Percentiles rank a stretch among this genome's conserved stretches.
These are phyloP conservation scores for Escovopsis sp. DNA, from an alignment of 2,329 filamentous ascomycete species.

Conservation along the genomic window DNA sequence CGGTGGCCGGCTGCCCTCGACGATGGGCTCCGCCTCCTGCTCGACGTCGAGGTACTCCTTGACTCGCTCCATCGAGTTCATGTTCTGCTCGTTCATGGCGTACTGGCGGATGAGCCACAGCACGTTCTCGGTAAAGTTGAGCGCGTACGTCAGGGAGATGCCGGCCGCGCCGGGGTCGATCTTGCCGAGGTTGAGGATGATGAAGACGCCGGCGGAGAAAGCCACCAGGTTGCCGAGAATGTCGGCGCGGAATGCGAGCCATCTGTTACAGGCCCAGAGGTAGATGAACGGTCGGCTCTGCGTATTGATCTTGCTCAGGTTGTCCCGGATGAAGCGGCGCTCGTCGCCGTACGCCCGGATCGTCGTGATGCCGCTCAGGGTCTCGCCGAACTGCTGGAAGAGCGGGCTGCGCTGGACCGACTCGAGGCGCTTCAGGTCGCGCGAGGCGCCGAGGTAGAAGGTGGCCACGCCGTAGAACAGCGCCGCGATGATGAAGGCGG, in stretches of 20 bases:
- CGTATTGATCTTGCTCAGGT: constrained; percentile 73
- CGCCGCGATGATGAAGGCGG: constrained; percentile 68
- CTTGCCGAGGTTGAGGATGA: constrained; percentile 65
- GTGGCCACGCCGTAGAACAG: constrained; percentile 72
- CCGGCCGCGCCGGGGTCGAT: constrained; percentile 87
- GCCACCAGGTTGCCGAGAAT: constrained; percentile 79
- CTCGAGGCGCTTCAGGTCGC: constrained; percentile 88
- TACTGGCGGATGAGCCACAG: constrained; percentile 93
- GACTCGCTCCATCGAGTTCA: constrained; percentile 96
- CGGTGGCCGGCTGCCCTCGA: constrained; percentile 64
- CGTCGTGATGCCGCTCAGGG: constrained; percentile 83
- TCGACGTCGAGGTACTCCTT: constrained; percentile 96
- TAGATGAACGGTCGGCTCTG: constrained; percentile 92
- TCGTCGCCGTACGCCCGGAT: constrained; percentile 95
- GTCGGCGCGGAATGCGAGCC: constrained; percentile 88
- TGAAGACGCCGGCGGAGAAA: constrained; percentile 86
- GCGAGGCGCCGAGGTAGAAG: constrained; percentile 85
- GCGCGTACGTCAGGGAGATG: constrained; percentile 86
- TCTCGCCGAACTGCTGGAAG: constrained; percentile 97
- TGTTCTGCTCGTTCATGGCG: constrained; percentile 92
- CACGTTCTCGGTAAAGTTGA: constrained; percentile 93
- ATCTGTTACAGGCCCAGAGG: constrained; percentile 91
- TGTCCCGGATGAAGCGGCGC: constrained; percentile 83
- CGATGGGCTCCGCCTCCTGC: constrained; percentile 69
- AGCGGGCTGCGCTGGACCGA: constrained; percentile 87